Evolutionary conservation across 75 land plant species (phyloP), one percentile per base, ranked within the genome.

Genomic region (Azolla pinnata): DNA sequence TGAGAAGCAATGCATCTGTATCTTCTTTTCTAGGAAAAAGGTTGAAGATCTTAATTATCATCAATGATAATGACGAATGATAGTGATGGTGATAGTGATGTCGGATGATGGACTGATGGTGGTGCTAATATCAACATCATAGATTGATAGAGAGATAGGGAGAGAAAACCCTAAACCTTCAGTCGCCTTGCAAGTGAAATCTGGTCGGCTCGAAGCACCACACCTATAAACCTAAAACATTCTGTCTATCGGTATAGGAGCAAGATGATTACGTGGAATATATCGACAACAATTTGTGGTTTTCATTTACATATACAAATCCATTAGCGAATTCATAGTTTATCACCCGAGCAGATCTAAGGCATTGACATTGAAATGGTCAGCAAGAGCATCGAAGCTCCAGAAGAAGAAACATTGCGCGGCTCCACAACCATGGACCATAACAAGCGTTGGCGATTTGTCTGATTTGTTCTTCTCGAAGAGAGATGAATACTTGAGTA

Each of bases 171-270:
- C n/a, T n/a, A n/a, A 16, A 92, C 98, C 98, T 93, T 89, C 96
- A 44, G 98, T 93, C 59, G 82, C 89, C 74, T 83, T 89, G 68
- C 98, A 93, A 18, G 83, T 83, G 60, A 93, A 93, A 63, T 93
- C 98, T 33, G 98, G 98, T 48, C 98, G 83, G 66, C 98, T 93
- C 42, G 98, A 93, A 46, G 91, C 98, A 48, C 98, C 98, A 90
- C 98, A 93, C 26, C 97, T 91, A 79, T 45, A 72, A 65, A 31
- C 23, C 67, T 26, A 33, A 67, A 24, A 7, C 66, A 29, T 33
- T 23, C 0, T 31, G 14, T 32, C 18, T 23, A 3, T 28, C 44
- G 62, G 30, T 3, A 29, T 5, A 12, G 17, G 24, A 55, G 50
- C 24, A 20, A 29, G 21, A 30, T 66, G 27, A 31, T 20, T 17